Base-by-base conservation (phyloP, 805 yeast species). In the Pichia rugopelliculosa region DNA sequence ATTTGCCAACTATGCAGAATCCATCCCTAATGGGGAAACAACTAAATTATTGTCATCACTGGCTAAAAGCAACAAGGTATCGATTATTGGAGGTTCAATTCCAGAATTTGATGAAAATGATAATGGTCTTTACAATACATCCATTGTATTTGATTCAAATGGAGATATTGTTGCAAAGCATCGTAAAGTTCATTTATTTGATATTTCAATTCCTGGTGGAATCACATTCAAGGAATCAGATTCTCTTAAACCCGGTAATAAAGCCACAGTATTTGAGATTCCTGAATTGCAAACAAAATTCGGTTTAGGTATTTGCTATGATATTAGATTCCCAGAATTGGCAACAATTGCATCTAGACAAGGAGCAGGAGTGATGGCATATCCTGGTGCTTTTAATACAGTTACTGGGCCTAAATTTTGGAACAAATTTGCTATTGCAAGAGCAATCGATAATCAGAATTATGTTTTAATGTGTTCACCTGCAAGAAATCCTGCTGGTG, bases 131-230 rank as follows among this genome's bases (percentile, higher is more conserved):
- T 85, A 77, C 74, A 80, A 90, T 69, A 82, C 95, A 26, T 78
- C 87, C 42, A 59, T 87, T 59, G 73, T 95, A 3, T 91, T 87
- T 61, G 66, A 79, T 51, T 83, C 82, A 2, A 41, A 63, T 3
- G 99, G 99, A 3, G 74, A 80, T 36, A 71, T 90, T 47, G 77
- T 91, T 47, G 96, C 88, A 42, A 86, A 83, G 59, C 98, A 88
- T 65, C 77, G 98, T 56, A 91, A 91, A 60, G 90, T 80, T 3
- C 99, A 91, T 62, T 66, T 91, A 52, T 91, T 91, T 59, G 98
- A 91, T 61, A 87, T 91, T 48, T 93, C 88, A 54, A 88, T 91
- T 46, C 96, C 97, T 1, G 83, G 84, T 41, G 90, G 91, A 44
- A 89, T 93, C 61, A 78, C 89, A 12, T 91, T 91, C 71, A 80